Evolutionary conservation across 345 rosid genomes (phyloP), one percentile per base, ranked within the genome.

Genomic region (Schrenkiella parvula): DNA sequence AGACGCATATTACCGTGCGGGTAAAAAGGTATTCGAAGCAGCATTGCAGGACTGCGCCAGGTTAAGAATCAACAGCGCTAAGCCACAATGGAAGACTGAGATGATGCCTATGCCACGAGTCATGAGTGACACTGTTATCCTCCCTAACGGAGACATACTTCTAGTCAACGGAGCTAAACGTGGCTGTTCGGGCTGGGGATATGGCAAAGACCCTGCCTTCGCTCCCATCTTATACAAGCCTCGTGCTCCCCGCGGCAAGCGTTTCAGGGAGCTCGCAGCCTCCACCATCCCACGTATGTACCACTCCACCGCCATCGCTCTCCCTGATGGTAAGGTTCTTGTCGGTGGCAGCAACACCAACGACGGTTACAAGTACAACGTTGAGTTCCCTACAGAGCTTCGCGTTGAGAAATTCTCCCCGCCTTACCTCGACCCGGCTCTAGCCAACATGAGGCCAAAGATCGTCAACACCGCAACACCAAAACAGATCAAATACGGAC

Each of bases 371-470:
- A 19, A 41, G 5, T 80, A 66, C 66, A 63, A 82, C 44, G 84
- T 80, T 10, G 81, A 83, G 73, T 90, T 35, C 80, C 95, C 95
- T 0, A 88, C 95, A 0, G 96, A 90, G 70, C 81, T 88, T 2
- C 82, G 89, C 4, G 80, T 88, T 0, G 95, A 88, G 81, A 88
- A 85, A 80, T 88, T 83, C 85, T 84, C 83, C 0, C 97, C 97
- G 0, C 95, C 87, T 62, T 90, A 88, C 78, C 67, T 90, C 41
- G 82, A 90, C 39, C 80, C 84, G 1, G 38, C 78, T 0, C 67
- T 78, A 25, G 68, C 65, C 10, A 38, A 15, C 23, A 1, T 51
- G n/a, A 79, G 84, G 66, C 84, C 84, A 0, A 63, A 56, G 51
- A 88, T 90, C 19, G 14, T 59, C 7, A 71, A 7, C 3, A 4